Percentiles rank a stretch among this genome's conserved stretches.
Conservation (phyloP, 441 rosid species). For the Gossypium lobatum region DNA sequence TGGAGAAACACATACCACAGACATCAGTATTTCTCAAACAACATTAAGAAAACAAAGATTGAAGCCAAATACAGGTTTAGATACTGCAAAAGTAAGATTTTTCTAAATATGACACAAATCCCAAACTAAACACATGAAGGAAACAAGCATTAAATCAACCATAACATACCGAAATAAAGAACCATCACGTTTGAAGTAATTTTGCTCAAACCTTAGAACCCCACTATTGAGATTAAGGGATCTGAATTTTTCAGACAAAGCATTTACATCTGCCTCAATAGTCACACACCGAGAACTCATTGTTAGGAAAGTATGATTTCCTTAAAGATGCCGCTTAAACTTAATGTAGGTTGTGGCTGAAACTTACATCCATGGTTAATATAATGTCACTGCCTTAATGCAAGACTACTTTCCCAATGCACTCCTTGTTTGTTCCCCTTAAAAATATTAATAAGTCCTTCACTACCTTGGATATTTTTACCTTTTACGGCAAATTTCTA, state of each 20-base stretch:
- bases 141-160: background rate
- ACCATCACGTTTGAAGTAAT: background rate
- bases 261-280: background rate
- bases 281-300: background rate
- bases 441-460: background rate
- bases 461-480: background rate
- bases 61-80: background rate
- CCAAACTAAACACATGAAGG: background rate
- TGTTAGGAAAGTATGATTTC: background rate
- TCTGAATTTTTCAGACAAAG: background rate
- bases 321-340: background rate
- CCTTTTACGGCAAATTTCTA: background rate
- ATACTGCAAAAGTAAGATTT: background rate
- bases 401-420: background rate
- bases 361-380: background rate
- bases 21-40: background rate
- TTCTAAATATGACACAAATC: background rate
- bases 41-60: background rate
- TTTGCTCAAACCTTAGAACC: constrained; percentile 6
- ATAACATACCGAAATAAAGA: background rate
- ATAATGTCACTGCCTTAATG: background rate
- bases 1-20: background rate
- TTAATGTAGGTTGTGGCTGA: background rate
- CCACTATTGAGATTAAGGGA: background rate
- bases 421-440: background rate